These are phyloP conservation scores for Pseudopediastrum boryanum DNA, from an alignment of 139 green algal species.

Conservation along the genomic window DNA sequence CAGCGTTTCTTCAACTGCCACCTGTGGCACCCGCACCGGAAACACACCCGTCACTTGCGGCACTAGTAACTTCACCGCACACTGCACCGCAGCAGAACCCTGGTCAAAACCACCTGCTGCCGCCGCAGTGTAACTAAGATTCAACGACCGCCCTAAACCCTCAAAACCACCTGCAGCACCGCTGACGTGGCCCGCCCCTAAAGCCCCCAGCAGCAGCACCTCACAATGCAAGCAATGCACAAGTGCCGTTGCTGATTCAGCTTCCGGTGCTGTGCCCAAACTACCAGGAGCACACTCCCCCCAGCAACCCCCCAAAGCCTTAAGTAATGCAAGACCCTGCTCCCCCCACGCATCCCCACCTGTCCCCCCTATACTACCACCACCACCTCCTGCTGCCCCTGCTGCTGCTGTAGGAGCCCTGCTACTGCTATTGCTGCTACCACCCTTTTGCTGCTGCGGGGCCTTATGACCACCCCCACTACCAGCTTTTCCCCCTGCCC, in stretches of 20 bases:
- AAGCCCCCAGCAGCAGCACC: conserved; percentile 37
- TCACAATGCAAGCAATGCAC: conserved; percentile 31
- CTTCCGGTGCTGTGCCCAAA: conserved; percentile 50
- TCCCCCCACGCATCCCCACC: neutral
- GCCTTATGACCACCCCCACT: neutral
- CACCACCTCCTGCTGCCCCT: too few species aligned
- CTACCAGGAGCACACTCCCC: conserved; percentile 50
- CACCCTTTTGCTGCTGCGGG: too few species aligned
- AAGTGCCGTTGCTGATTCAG: conserved; percentile 34
- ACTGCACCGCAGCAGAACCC: neutral
- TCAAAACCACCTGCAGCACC: too few species aligned
- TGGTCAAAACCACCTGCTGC: neutral
- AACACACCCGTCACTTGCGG: conserved; percentile 1
- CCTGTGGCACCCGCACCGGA: too few species aligned
- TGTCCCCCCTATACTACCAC: neutral
- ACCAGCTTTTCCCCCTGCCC: neutral
- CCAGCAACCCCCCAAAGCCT: conserved; percentile 59
- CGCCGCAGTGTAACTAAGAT: too few species aligned
- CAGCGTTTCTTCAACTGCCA: too few species aligned
- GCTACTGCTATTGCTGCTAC: neutral
- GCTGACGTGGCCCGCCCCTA: too few species aligned
- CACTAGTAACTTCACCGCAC: neutral
- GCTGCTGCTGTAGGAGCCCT: conserved; percentile 12
- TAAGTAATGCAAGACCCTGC: conserved; percentile 36
- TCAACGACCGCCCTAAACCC: too few species aligned